Percentiles rank a stretch among this genome's conserved stretches.
These are phyloP conservation scores for button mushroom (Agaricus bisporus) DNA, from an alignment of 768 basidiomycete genomes.

Conservation along the genomic window DNA sequence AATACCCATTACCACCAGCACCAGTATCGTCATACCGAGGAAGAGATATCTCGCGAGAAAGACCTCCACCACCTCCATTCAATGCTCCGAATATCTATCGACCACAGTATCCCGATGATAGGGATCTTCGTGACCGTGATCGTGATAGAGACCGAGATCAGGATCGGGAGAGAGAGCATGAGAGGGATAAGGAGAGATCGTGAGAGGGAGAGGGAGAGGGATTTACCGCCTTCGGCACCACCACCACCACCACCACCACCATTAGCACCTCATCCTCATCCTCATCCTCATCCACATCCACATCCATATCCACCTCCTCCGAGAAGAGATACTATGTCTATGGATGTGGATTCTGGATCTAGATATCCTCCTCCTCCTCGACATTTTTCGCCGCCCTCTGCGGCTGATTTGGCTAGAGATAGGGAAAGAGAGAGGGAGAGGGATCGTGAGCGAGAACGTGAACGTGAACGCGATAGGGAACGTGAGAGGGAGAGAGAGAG, in stretches of 20 bases:
- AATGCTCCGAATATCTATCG: constrained; percentile 24
- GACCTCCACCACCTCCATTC: constrained; percentile 16
- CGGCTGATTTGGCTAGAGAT: constrained; percentile 24
- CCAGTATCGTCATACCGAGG: constrained; percentile 1
- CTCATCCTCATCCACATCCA: not conserved
- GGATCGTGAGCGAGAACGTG: not conserved
- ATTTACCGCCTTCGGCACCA: not conserved
- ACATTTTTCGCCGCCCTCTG: constrained; percentile 27
- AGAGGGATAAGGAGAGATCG: not conserved
- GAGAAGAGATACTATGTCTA: constrained; percentile 16
- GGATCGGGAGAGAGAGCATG: not conserved
- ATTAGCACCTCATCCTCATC: no score
- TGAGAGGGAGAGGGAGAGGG: not conserved
- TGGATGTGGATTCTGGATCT: constrained; percentile 21
- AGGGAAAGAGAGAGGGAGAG: constrained; percentile 16
- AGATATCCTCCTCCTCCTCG: constrained; percentile 15
- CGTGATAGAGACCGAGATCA: constrained; percentile 17
- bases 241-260: no score
- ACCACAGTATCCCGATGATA: constrained; percentile 33
- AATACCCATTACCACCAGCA: constrained; percentile 3
- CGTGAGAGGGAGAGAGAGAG: not conserved
- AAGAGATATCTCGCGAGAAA: constrained; percentile 26
- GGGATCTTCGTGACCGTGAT: constrained; percentile 29
- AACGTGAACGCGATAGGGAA: not conserved
- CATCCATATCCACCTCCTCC: not conserved